Base-by-base conservation (phyloP, 768 basidiomycete genomes). In the Lenzites betulinus region DNA sequence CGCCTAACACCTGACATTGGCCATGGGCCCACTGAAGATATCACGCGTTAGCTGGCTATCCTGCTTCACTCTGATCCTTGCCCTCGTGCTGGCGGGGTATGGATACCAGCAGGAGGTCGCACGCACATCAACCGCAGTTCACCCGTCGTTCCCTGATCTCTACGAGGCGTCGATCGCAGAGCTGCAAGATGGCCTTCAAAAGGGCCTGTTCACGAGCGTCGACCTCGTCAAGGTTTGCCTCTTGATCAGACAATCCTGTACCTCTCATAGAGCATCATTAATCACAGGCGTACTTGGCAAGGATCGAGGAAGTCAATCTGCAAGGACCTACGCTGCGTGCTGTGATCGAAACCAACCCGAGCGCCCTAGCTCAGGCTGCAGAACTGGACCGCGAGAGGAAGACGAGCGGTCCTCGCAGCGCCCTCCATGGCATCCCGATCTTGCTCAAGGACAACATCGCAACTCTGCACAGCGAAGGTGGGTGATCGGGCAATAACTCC, bases 291-390 rank as follows among this genome's bases (percentile, higher is more conserved):
- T 88, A 88, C 67, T 75, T 88, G 62, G 80, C 81, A 15, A 77
- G 87, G 2, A 87, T 88, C 33, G 83, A 87, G 4, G 83, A 89
- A 65, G 87, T 89, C 9, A 88, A 89, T 64, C 66, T 79, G 15
- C 74, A 82, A 55, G 85, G 86, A 2, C 80, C 85, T 15, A 71
- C 71, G 41, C 70, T 89, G 11, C 82, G 78, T 18, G 86, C 86
- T 0, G 78, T 89, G 8, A 73, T 86, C 12, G 88, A 89, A 58
- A 73, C 74, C 1, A 89, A 83, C 44, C 77, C 81, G 0, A 78
- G 77, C 9, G 85, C 85, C 2, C 71, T 87, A 13, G 67, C 59
- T 22, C 77, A 81, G 64, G 87, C 87, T 18, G 81, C 79, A 26
- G 70, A n/a, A 57, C 68, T 61, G 57, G 71, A 73, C 42, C 20